Evolutionary conservation across 192 early-diverging fungal species (phyloP).

Genomic region (Entomortierella parvispora): DNA sequence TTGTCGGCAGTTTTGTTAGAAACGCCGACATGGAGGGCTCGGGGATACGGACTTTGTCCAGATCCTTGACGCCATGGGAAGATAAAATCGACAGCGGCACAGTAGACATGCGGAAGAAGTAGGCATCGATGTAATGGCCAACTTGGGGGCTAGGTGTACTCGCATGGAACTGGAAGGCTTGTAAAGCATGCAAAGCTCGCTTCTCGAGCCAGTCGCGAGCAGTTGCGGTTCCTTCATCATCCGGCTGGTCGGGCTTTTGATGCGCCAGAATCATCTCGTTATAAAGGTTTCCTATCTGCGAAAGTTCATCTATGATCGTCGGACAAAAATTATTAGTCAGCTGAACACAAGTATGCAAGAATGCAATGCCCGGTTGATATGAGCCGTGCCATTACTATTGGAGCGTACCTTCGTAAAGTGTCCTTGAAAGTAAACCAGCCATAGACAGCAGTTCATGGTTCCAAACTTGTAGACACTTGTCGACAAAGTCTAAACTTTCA

Average conservation of each 20-base stretch:
- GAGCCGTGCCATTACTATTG: too few species aligned
- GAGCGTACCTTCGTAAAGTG: slow-evolving; percentile 73
- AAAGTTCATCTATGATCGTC: slow-evolving; percentile 65
- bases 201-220: slow-evolving; percentile 64
- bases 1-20: slow-evolving; percentile 70
- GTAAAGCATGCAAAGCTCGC: slow-evolving; percentile 73
- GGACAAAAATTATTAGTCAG: background rate
- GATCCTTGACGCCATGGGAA: slow-evolving; percentile 66
- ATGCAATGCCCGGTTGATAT: too few species aligned
- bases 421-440: slow-evolving; percentile 75
- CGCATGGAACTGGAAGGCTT: slow-evolving; percentile 71
- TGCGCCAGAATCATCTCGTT: slow-evolving; percentile 51
- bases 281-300: slow-evolving; percentile 65
- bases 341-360: background rate
- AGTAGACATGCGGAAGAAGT: slow-evolving; percentile 66
- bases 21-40: slow-evolving; percentile 67
- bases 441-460: slow-evolving; percentile 84
- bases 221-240: slow-evolving; percentile 55
- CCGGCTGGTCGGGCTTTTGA: slow-evolving; percentile 42
- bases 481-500: slow-evolving; percentile 91
- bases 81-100: slow-evolving; percentile 70
- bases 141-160: slow-evolving; percentile 80
- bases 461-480: slow-evolving; percentile 79
- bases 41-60: slow-evolving; percentile 68
- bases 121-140: slow-evolving; percentile 62